Evolutionary conservation across 2,329 filamentous ascomycete species (phyloP), one percentile per base, ranked within the genome.

Genomic region (Fusarium sp.): DNA sequence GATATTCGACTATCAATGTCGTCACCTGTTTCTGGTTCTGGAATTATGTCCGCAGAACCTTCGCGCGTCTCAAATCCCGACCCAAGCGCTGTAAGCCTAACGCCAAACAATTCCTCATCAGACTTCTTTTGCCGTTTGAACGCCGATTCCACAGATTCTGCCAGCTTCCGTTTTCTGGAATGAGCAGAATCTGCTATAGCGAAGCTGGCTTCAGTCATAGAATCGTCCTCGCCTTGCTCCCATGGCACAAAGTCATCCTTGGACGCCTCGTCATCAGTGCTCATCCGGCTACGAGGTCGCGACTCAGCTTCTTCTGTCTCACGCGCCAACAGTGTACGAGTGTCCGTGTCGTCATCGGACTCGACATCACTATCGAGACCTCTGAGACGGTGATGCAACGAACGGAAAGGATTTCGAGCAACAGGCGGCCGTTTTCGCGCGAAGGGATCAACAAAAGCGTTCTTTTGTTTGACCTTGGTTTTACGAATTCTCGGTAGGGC

Each of bases 261-360:
- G 55, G 82, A 85, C 6, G 80, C 82, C 64, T 89, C 87, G 57
- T 91, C 89, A 66, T 92, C 89, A 4, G 88, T 88, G 78, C 88
- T 90, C 86, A 91, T 88, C 47, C 93, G 94, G 81, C 94, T 98
- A 50, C 91, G 90, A 55, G 93, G 93, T 47, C 93, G 90, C 72
- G 94, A 97, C 68, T 96, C 95, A 39, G 91, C 91, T 74, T 96
- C 95, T 79, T 97, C 95, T 0, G 94, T 97, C 79, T 95, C 94
- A 51, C 92, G 88, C 18, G 89, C 90, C 18, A 92, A 90, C 36
- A 82, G 66, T 39, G 84, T 84, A 44, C 85, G 83, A 52, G 89
- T 89, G 72, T 90, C 89, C 4, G 82, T 85, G 63, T 98, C 95
- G 75, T 97, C 95, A 73, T 98, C 95, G 1, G 94, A 97, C 80